These are phyloP conservation scores for Leccinum boreale DNA, from an alignment of 768 basidiomycete genomes.

Conservation along the genomic window DNA sequence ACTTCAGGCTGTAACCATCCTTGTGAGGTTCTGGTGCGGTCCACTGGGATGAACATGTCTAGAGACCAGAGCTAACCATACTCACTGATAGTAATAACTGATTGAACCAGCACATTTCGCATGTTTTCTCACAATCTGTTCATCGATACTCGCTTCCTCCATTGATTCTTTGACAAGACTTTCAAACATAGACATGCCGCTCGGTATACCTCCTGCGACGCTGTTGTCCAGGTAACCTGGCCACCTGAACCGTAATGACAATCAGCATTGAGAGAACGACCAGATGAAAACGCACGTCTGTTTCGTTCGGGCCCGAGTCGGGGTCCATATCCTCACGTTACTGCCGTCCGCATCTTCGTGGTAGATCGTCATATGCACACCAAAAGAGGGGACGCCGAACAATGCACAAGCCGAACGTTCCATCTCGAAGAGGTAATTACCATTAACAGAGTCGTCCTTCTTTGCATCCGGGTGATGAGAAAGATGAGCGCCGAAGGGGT, in stretches of 20 bases:
- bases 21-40: conserved; percentile 17
- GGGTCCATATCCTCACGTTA: conserved; percentile 74
- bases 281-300: conserved; percentile 61
- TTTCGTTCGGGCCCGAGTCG: conserved; percentile 81
- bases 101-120: conserved; percentile 63
- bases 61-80: background rate
- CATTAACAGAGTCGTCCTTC: conserved; percentile 28
- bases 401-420: conserved; percentile 86
- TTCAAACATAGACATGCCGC: conserved; percentile 69
- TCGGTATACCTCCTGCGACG: conserved; percentile 88
- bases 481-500: conserved; percentile 57
- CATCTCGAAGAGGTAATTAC: conserved; percentile 82
- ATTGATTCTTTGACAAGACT: conserved; percentile 85
- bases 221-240: conserved; percentile 88
- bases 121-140: conserved; percentile 56
- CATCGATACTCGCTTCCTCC: conserved; percentile 86
- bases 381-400: conserved; percentile 89
- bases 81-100: conserved; percentile 79
- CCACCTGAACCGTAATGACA: conserved; percentile 45
- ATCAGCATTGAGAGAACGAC: background rate
- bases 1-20: conserved; percentile 84
- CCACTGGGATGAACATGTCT: background rate
- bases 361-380: conserved; percentile 86
- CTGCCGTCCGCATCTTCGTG: conserved; percentile 34
- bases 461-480: conserved; percentile 31